These are phyloP conservation scores for Emmonsia crescens DNA, from an alignment of 2,329 filamentous ascomycete species.

Conservation along the genomic window DNA sequence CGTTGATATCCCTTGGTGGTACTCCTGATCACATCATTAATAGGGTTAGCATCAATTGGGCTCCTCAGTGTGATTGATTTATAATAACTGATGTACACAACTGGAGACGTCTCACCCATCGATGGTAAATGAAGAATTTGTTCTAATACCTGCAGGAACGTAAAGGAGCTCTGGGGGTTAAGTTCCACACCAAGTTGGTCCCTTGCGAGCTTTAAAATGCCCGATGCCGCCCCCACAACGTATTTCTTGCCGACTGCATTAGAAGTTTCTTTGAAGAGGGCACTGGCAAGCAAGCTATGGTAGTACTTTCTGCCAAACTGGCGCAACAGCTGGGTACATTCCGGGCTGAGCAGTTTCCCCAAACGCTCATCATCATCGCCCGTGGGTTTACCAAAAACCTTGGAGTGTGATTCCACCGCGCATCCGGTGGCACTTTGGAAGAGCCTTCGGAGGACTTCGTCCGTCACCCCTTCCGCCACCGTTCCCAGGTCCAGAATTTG, in stretches of 20 bases:
- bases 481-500: conserved; percentile 2
- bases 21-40: neutral
- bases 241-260: neutral
- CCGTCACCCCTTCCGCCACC: conserved; percentile 1
- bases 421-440: neutral
- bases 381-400: neutral
- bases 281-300: conserved; percentile 2
- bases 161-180: neutral
- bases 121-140: neutral
- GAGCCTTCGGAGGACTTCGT: conserved; percentile 1
- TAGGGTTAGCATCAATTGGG: neutral
- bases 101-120: neutral
- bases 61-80: neutral
- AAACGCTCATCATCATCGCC: neutral
- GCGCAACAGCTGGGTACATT: neutral
- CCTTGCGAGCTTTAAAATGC: neutral
- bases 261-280: neutral
- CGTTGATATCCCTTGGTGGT: neutral
- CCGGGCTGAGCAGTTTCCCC: neutral
- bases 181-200: neutral
- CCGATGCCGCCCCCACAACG: neutral
- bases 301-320: conserved; percentile 3
- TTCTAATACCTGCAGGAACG: neutral
- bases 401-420: conserved; percentile 1
- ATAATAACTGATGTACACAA: neutral